phyloP scores from a whole-genome alignment of 2,329 filamentous ascomycete genomes.

The Alternaria atra region DNA sequence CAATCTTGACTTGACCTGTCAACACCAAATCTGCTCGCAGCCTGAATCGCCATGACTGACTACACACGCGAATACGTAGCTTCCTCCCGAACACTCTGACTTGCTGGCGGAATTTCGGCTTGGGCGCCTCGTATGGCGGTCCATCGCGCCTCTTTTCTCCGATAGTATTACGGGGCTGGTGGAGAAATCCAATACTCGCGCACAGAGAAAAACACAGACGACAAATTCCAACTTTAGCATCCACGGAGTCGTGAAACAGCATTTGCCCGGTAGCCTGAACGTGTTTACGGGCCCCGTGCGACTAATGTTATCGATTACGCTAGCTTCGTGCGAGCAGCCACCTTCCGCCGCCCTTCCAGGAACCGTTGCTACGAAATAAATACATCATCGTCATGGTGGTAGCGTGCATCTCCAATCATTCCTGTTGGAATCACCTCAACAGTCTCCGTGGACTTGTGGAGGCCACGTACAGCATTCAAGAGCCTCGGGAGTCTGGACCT shows the following conservation, averaged over 20 bases:
- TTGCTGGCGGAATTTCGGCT: constrained; percentile 11
- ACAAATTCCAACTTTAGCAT: constrained; percentile 16
- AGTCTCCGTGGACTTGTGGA: not conserved
- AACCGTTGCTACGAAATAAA: not conserved
- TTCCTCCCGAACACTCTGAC: constrained; percentile 10
- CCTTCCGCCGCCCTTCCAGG: not conserved
- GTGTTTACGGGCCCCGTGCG: constrained; percentile 5
- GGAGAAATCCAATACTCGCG: constrained; percentile 11
- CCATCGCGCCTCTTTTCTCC: constrained; percentile 16
- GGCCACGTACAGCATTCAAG: constrained; percentile 1
- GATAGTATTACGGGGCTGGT: constrained; percentile 12
- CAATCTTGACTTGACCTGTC: not conserved
- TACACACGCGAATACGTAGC: constrained; percentile 5
- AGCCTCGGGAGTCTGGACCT: constrained; percentile 2
- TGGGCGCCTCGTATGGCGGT: constrained; percentile 12
- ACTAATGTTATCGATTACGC: constrained; percentile 6
- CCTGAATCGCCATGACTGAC: constrained; percentile 8
- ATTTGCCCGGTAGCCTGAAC: not conserved
- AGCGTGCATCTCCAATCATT: not conserved
- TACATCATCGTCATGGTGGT: not conserved
- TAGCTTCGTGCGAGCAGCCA: constrained; percentile 2
- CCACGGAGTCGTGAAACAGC: constrained; percentile 6
- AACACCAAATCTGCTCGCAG: constrained; percentile 7
- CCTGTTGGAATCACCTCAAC: constrained; percentile 2
- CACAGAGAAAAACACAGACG: constrained; percentile 15